Evolutionary conservation across 306 rosid genomes (phyloP), one percentile per base, ranked within the genome.

Genomic region (Rosa persica): DNA sequence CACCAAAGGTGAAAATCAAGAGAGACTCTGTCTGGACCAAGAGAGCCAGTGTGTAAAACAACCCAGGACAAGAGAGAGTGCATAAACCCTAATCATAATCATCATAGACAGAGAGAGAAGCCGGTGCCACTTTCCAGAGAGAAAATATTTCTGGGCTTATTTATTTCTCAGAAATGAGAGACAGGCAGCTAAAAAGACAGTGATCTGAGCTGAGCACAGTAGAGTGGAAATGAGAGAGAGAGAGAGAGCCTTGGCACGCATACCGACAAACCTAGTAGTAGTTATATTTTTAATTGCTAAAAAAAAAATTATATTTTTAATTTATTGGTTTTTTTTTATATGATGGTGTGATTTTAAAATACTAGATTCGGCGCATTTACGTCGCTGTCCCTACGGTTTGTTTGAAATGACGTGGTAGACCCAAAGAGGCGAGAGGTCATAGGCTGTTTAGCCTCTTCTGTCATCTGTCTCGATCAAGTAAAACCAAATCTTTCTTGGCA

Each of bases 301-400:
- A 10, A 12, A 3, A 3, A 39, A 39, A 0, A 39, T 3, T 74
- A 46, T 60, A n/a, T n/a, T n/a, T 17, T 36, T 47, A 27, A 34
- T 23, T 40, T 23, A 38, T 34, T 48, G 38, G 8, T 27, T 54
- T 17, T 39, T 23, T 38, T 34, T 46, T 49, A 66, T 20, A 30
- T 42, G 34, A 70, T 83, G 13, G 36, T 23, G 66, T 3, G 3
- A 19, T 54, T 60, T 8, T 9, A 57, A 23, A 61, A 0, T 0
- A 12, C 5, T 4, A 1, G 39, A 66, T 78, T 76, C 80, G 88
- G 87, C 86, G 89, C 87, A 92, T 88, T 94, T 90, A 92, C 96
- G 87, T 82, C 60, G 12, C 27, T 94, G 93, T 94, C 97, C 97
- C 89, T 89, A 23, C 52, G 79, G 75, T 85, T 86, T 80, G 72